Conservation (phyloP, 805 yeast genomes). For the Candida ascalaphidarum region DNA sequence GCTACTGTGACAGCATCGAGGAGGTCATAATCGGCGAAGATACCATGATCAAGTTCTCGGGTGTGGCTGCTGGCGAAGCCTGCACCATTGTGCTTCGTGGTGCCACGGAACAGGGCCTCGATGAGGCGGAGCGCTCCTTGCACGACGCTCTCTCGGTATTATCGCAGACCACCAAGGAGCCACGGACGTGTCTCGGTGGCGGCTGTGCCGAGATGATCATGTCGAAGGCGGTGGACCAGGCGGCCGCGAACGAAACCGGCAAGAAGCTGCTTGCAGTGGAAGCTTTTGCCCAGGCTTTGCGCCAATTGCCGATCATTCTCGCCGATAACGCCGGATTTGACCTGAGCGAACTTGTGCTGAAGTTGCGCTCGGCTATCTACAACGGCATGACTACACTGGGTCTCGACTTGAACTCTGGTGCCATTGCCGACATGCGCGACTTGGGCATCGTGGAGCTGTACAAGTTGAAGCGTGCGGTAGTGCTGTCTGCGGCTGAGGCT, state of each 20-base stretch:
- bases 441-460: conserved; percentile 88
- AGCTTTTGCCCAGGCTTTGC: conserved; percentile 86
- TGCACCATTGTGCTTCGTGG: conserved; percentile 88
- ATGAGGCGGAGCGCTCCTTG: conserved; percentile 44
- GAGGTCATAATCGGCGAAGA: conserved; percentile 93
- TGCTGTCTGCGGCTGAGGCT: conserved; percentile 94
- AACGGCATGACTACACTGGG: conserved; percentile 91
- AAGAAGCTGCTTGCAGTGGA: conserved; percentile 92
- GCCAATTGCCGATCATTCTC: conserved; percentile 90
- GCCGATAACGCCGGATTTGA: conserved; percentile 98
- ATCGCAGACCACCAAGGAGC: conserved; percentile 88
- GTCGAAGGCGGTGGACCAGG: conserved; percentile 93
- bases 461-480: conserved; percentile 89
- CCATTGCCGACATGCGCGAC: conserved; percentile 89
- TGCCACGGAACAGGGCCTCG: conserved; percentile 39
- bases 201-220: conserved; percentile 86
- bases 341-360: conserved; percentile 84
- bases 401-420: conserved; percentile 76
- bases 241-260: conserved; percentile 87
- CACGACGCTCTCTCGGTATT: conserved; percentile 95
- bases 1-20: conserved; percentile 83
- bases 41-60: conserved; percentile 83
- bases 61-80: conserved; percentile 91
- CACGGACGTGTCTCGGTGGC: conserved; percentile 89
- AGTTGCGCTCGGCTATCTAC: conserved; percentile 83